phyloP scores from a whole-genome alignment of 805 yeast genomes.

The Candida incommunis region DNA sequence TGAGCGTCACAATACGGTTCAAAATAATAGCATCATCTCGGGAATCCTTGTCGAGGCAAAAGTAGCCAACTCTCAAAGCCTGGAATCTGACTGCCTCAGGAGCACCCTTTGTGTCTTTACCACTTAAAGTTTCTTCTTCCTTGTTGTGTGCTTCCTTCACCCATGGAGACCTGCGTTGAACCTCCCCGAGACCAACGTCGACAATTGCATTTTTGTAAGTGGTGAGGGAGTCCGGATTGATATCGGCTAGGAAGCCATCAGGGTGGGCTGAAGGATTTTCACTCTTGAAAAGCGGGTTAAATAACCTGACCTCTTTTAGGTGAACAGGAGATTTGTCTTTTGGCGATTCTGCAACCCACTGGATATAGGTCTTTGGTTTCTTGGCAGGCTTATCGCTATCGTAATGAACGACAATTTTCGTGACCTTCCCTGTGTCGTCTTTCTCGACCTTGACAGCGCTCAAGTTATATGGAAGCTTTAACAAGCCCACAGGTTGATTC shows the following conservation, averaged over 20 bases:
- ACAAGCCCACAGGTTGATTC: constrained; percentile 85
- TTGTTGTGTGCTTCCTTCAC: constrained; percentile 38
- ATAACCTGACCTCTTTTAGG: constrained; percentile 67
- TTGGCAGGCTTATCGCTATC: constrained; percentile 43
- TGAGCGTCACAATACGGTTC: constrained; percentile 86
- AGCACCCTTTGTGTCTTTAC: constrained; percentile 38
- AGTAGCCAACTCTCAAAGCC: constrained; percentile 93
- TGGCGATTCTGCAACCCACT: constrained; percentile 77
- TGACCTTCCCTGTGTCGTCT: constrained; percentile 48
- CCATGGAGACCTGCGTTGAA: constrained; percentile 63
- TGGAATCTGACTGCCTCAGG: constrained; percentile 92
- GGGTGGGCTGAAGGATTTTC: constrained; percentile 87
- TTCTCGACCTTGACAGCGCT: constrained; percentile 55
- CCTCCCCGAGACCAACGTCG: constrained; percentile 63
- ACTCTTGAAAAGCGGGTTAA: constrained; percentile 74
- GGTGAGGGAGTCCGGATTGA: constrained; percentile 67
- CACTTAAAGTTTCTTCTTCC: constrained; percentile 41
- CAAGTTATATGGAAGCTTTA: constrained; percentile 78
- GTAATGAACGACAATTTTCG: constrained; percentile 64
- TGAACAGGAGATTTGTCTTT: constrained; percentile 48
- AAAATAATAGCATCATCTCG: constrained; percentile 47
- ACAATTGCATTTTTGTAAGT: constrained; percentile 51
- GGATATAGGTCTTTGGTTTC: constrained; percentile 92
- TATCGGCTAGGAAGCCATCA: constrained; percentile 74
- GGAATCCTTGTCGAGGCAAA: constrained; percentile 76